These are phyloP conservation scores for Teratosphaeriaceae sp. DNA, from an alignment of 2,329 filamentous ascomycete species.

Conservation along the genomic window DNA sequence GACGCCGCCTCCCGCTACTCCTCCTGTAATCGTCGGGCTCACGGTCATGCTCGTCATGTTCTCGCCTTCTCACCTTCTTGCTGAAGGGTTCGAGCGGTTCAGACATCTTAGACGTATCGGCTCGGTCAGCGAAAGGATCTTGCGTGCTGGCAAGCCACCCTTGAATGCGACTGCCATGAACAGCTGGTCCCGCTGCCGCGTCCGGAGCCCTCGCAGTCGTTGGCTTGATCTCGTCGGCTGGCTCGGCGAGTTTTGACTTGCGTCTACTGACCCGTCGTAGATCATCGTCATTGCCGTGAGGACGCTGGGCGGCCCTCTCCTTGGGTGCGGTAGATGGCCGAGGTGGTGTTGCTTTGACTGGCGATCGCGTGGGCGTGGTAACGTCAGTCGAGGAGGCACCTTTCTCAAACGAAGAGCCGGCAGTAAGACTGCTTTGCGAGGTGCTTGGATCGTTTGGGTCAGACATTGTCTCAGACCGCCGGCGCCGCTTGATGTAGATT, in stretches of 20 bases:
- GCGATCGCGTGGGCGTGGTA: conserved; percentile 21
- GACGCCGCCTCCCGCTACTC: conserved; percentile 16
- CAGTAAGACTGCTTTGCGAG: conserved; percentile 24
- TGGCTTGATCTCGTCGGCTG: conserved; percentile 2
- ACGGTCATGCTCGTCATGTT: conserved; percentile 7
- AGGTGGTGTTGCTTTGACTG: conserved; percentile 15
- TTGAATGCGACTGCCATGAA: conserved; percentile 49
- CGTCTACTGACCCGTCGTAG: conserved; percentile 1
- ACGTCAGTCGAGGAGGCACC: conserved; percentile 23
- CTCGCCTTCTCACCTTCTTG: conserved; percentile 14
- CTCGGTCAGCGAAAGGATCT: conserved; percentile 33
- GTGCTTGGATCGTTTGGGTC: conserved; percentile 12
- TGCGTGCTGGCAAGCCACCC: conserved; percentile 50
- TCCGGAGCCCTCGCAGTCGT: conserved; percentile 6
- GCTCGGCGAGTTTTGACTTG: conserved; percentile 1
- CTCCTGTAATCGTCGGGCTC: conserved; percentile 10
- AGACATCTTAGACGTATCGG: conserved; percentile 25
- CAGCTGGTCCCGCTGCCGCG: conserved; percentile 29
- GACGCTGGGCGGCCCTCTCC: conserved; percentile 1
- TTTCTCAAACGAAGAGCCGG: conserved; percentile 23
- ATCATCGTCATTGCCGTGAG: conserved; percentile 1
- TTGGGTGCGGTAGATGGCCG: conserved; percentile 16
- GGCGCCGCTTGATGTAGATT: conserved; percentile 27
- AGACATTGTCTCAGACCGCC: conserved; percentile 15
- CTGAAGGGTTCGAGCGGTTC: conserved; percentile 22